phyloP scores from a whole-genome alignment of 306 rosid genomes.

The Sechiopsis laciniata region DNA sequence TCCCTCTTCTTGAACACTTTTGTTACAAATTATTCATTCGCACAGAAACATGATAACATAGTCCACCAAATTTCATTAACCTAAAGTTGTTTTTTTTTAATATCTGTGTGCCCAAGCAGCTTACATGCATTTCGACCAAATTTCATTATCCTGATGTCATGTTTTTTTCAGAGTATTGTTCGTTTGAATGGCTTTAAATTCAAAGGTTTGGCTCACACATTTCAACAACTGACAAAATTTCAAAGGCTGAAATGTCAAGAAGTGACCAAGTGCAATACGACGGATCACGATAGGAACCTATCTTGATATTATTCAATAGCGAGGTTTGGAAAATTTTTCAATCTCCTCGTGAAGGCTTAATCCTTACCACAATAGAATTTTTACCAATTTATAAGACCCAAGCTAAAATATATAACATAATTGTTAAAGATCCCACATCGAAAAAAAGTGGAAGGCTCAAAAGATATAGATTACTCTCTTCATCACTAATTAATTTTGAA shows the following conservation, averaged over 20 bases:
- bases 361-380: too few relatives aligned
- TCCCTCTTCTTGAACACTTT: not conserved
- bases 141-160: not conserved
- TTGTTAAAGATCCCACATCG: too few relatives aligned
- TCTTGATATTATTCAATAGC: too few relatives aligned
- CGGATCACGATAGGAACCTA: too few relatives aligned
- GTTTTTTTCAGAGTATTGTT: not conserved
- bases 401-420: too few relatives aligned
- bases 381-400: too few relatives aligned
- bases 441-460: too few relatives aligned
- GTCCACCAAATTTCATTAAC: not conserved
- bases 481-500: too few relatives aligned
- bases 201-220: constrained; percentile 37
- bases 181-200: constrained; percentile 57
- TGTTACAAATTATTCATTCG: not conserved
- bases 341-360: too few relatives aligned
- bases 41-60: not conserved
- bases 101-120: too few relatives aligned
- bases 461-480: too few relatives aligned
- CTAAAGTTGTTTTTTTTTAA: not conserved
- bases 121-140: not conserved
- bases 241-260: not conserved
- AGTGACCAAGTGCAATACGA: not conserved
- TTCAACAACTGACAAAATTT: constrained; percentile 39
- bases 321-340: too few relatives aligned